Conservation (phyloP, 1,284 basidiomycete species). For the Prillingera fragicola region DNA sequence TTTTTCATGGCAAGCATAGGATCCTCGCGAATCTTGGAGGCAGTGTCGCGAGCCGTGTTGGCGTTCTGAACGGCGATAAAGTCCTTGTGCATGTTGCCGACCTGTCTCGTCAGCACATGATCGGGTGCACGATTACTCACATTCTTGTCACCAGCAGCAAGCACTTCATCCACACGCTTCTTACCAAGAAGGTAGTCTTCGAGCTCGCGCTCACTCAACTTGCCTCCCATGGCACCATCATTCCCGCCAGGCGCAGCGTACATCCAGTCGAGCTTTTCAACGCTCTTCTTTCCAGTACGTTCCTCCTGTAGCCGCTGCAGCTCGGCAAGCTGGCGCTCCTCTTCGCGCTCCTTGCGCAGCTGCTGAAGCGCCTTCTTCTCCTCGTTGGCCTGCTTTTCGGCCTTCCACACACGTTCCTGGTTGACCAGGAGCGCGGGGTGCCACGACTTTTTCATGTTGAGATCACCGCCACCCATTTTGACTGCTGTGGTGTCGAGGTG, state of each 20-base stretch:
- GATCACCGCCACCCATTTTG: constrained; percentile 84
- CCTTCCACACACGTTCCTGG: constrained; percentile 98
- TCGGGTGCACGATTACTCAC: constrained; percentile 50
- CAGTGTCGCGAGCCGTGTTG: constrained; percentile 80
- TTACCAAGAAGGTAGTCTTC: constrained; percentile 98
- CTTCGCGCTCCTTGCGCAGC: constrained; percentile 92
- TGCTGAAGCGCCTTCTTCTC: constrained; percentile 98
- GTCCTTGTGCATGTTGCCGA: constrained; percentile 77
- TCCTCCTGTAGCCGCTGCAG: constrained; percentile 89
- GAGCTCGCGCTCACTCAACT: constrained; percentile 64
- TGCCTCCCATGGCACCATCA: constrained; percentile 59
- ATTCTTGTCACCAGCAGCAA: constrained; percentile 78
- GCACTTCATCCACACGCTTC: constrained; percentile 92
- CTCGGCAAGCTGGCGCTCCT: constrained; percentile 93
- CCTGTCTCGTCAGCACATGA: constrained; percentile 45
- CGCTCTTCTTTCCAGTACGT: constrained; percentile 86
- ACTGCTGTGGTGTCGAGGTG: not conserved
- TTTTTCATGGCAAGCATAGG: constrained; percentile 94
- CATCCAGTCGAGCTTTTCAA: constrained; percentile 98
- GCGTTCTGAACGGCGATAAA: constrained; percentile 91
- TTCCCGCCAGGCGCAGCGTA: constrained; percentile 89
- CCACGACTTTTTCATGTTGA: constrained; percentile 84
- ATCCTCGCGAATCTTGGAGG: constrained; percentile 91
- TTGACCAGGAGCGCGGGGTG: constrained; percentile 93
- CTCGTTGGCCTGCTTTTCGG: constrained; percentile 93